Evolutionary conservation across 192 early-diverging fungal species (phyloP), one percentile per base, ranked within the genome.

Genomic region (Rhizoclosmatium sp.): DNA sequence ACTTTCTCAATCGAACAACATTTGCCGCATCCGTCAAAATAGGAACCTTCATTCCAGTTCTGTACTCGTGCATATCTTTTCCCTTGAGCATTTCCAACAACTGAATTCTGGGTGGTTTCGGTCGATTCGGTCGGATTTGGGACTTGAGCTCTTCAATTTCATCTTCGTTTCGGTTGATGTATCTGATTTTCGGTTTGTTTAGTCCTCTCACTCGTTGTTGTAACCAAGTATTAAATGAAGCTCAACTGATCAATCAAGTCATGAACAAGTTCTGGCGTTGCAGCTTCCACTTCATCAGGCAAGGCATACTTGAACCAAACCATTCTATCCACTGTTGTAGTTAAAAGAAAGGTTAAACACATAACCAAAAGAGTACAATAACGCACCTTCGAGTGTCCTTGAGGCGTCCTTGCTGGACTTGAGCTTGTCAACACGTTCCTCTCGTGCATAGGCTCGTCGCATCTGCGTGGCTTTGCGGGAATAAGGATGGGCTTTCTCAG

Each of bases 381-480:
- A 59, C 21, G 59, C 62, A 75, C 72, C 65, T 71, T 58, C 61
- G 3, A 62, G 49, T 40, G 44, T 79, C 3, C 75, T 78, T 5
- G 64, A 56, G 39, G 70, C 81, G 65, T 88, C 79, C 56, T 86
- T 82, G 4, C 78, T 81, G 23, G 78, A 47, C 67, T 87, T 89
- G 66, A 85, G 72, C 47, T 84, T 85, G 40, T 76, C 80, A 19
- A 91, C 73, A 48, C 74, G 66, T 16, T 86, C 82, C 49, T 89
- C 89, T 31, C 88, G 85, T 60, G 87, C 80, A 80, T 90, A 83
- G 3, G 91, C 90, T 59, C 92, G 82, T 31, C 86, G 87, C 76
- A 92, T 84, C 76, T 93, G 92, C 3, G 67, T 82, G 2, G 92
- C 92, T 67, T 93, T 93, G 44, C 92, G 85, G 64, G 92, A 93